Conservation (phyloP, 2,329 filamentous ascomycete species). For the Claviceps citrina region DNA sequence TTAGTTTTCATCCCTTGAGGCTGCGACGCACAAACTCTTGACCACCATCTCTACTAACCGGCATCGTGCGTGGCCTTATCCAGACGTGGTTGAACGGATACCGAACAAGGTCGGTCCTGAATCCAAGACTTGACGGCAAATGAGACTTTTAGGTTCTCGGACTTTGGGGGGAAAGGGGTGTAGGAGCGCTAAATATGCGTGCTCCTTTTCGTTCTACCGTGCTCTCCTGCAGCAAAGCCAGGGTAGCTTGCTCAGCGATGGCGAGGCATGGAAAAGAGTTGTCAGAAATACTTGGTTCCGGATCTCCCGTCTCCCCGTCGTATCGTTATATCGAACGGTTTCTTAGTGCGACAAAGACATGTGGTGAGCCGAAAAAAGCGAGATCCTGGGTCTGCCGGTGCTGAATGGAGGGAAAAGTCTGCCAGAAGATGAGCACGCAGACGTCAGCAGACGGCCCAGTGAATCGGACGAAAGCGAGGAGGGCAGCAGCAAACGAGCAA, state of each 20-base stretch:
- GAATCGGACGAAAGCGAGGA: background rate
- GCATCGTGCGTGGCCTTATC: slow-evolving; percentile 13
- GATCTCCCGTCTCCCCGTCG: background rate
- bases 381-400: no score
- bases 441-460: background rate
- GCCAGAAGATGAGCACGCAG: no score
- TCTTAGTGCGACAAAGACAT: background rate
- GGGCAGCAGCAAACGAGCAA: background rate
- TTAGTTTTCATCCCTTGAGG: background rate
- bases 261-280: slow-evolving; percentile 1
- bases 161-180: no score
- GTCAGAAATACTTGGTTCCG: background rate
- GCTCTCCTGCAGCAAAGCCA: slow-evolving; percentile 1
- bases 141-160: background rate
- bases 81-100: background rate
- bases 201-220: no score
- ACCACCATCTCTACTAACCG: slow-evolving; percentile 13
- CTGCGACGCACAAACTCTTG: no score
- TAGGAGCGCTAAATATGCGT: no score
- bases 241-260: slow-evolving; percentile 1
- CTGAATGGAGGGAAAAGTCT: no score
- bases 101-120: background rate
- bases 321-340: background rate
- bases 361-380: background rate
- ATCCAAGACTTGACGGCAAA: background rate